Conservation (phyloP, 1,284 basidiomycete species). For the Leccinum glutinopallens region DNA sequence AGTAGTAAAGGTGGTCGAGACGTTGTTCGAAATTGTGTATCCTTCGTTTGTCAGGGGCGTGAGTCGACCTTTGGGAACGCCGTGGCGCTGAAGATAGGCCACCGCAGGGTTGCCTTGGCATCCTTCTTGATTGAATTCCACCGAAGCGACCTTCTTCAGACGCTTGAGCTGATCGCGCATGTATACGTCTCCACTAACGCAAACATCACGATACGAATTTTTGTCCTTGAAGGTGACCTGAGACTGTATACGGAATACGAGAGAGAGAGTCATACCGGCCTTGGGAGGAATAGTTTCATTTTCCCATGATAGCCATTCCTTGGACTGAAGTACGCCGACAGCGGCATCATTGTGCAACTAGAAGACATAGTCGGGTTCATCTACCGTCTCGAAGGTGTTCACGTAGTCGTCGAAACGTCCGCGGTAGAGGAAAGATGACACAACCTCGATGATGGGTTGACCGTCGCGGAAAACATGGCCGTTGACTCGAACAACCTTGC, state of each 20-base stretch:
- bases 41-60: constrained; percentile 84
- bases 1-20: constrained; percentile 67
- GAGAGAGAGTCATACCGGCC: constrained; percentile 68
- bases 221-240: constrained; percentile 92
- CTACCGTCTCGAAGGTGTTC: constrained; percentile 93
- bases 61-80: constrained; percentile 74
- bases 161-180: constrained; percentile 85
- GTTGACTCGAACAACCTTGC: constrained; percentile 93
- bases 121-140: constrained; percentile 87
- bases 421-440: constrained; percentile 96
- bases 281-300: constrained; percentile 79
- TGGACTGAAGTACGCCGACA: constrained; percentile 90
- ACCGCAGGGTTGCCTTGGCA: constrained; percentile 93
- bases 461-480: constrained; percentile 80
- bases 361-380: constrained; percentile 88
- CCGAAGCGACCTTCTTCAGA: constrained; percentile 84
- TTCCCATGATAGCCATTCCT: constrained; percentile 98
- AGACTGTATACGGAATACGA: constrained; percentile 89
- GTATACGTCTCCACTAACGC: constrained; percentile 85
- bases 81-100: constrained; percentile 91
- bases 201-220: constrained; percentile 79
- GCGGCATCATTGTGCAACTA: constrained; percentile 76
- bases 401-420: constrained; percentile 92
- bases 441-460: constrained; percentile 88
- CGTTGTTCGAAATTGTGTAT: constrained; percentile 73